phyloP scores from a whole-genome alignment of 2,329 filamentous ascomycete genomes.

The Sclerotinia trifoliorum region DNA sequence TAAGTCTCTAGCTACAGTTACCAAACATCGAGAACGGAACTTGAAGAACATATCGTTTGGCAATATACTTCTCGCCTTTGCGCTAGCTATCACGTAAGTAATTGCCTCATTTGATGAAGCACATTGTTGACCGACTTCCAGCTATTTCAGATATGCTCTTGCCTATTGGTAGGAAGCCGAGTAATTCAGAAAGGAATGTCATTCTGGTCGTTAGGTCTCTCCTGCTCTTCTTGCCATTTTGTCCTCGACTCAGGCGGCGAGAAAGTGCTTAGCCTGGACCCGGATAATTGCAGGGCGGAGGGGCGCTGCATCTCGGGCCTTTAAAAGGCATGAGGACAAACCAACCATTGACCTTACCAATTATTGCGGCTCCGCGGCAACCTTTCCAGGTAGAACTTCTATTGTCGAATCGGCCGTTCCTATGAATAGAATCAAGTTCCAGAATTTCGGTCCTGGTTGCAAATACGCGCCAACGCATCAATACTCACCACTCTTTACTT shows the following conservation, averaged over 20 bases:
- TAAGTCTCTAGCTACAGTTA: conserved; percentile 54
- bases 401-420: not conserved
- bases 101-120: not conserved
- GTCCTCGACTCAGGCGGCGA: conserved; percentile 70
- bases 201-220: conserved; percentile 67
- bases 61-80: conserved; percentile 60
- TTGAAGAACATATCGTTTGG: conserved; percentile 49
- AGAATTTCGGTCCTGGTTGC: conserved; percentile 62
- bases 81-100: conserved; percentile 41
- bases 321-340: conserved; percentile 48
- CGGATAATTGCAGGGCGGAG: conserved; percentile 68
- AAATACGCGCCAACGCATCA: conserved; percentile 56
- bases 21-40: conserved; percentile 54
- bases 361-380: not conserved
- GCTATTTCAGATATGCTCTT: conserved; percentile 70
- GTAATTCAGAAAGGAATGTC: conserved; percentile 62
- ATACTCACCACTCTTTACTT: conserved; percentile 60
- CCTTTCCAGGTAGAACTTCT: not conserved
- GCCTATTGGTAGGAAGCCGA: conserved; percentile 80
- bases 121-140: conserved; percentile 47
- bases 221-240: conserved; percentile 71
- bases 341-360: conserved; percentile 39
- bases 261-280: conserved; percentile 72
- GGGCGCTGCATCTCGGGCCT: conserved; percentile 58
- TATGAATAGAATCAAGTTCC: conserved; percentile 50